Evolutionary conservation across 345 rosid genomes (phyloP).

Genomic region (Boechera divaricarpa): DNA sequence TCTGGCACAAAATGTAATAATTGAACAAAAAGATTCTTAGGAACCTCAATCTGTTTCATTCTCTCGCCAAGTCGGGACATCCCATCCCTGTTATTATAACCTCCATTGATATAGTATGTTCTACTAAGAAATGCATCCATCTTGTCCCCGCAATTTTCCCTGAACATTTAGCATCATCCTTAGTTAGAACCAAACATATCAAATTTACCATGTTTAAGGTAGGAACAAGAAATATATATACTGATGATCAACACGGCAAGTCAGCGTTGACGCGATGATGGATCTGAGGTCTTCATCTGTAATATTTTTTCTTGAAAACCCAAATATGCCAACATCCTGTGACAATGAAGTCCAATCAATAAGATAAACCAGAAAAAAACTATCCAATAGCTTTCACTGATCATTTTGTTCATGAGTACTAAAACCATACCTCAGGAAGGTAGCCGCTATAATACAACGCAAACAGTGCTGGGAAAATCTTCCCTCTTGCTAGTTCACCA

Average conservation of each 20-base stretch:
- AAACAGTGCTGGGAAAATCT: slow-evolving; percentile 76
- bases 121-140: slow-evolving; percentile 65
- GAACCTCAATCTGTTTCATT: slow-evolving; percentile 74
- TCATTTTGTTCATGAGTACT: not conserved
- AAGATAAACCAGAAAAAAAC: slow-evolving; percentile 1
- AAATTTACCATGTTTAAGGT: not conserved
- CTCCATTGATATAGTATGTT: slow-evolving; percentile 70
- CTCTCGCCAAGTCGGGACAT: slow-evolving; percentile 65
- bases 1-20: not conserved
- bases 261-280: slow-evolving; percentile 68
- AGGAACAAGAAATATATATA: slow-evolving; percentile 42
- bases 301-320: slow-evolving; percentile 74
- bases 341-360: slow-evolving; percentile 33
- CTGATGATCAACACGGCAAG: slow-evolving; percentile 82
- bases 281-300: slow-evolving; percentile 75
- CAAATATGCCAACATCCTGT: slow-evolving; percentile 71
- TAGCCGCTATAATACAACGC: slow-evolving; percentile 79
- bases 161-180: slow-evolving; percentile 40
- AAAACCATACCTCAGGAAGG: slow-evolving; percentile 68
- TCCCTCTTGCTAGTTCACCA: slow-evolving; percentile 70
- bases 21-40: not conserved
- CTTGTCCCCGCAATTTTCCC: slow-evolving; percentile 69
- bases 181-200: slow-evolving; percentile 2
- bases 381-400: not conserved
- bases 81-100: slow-evolving; percentile 63